These are phyloP conservation scores for Notholithocarpus densiflorus DNA, from an alignment of 306 rosid species.

Conservation along the genomic window DNA sequence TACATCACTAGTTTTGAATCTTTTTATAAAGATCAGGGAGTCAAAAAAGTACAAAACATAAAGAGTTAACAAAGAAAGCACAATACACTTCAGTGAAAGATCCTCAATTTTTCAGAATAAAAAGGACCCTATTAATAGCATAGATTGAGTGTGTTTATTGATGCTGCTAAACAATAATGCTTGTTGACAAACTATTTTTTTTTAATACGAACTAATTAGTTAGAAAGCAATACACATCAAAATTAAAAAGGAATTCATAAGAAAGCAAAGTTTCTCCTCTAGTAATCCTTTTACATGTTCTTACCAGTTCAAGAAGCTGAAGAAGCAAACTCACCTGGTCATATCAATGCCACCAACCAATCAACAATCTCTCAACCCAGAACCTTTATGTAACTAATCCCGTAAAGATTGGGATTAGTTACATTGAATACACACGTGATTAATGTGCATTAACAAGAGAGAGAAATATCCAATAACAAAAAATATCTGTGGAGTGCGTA, in stretches of 20 bases:
- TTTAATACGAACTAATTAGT: no score
- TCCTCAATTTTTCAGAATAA: background rate
- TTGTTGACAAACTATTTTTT: background rate
- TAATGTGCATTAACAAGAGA: no score
- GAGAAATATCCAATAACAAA: no score
- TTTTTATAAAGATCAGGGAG: no score
- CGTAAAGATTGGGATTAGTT: no score
- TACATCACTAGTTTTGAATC: no score
- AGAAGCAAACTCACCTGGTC: background rate
- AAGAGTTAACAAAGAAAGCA: no score
- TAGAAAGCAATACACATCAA: background rate
- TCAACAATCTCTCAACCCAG: background rate
- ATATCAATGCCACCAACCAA: background rate
- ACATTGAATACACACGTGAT: no score
- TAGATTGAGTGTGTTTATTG: background rate
- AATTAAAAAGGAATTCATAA: background rate
- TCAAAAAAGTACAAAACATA: no score
- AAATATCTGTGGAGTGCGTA: no score
- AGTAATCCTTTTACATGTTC: background rate
- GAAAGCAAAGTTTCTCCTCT: background rate
- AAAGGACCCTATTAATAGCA: background rate
- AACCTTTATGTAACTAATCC: background rate
- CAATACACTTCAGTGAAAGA: background rate
- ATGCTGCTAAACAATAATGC: background rate
- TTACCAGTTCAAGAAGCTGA: constrained; percentile 14